A percentile compares a stretch with the other conserved stretches of the same genome.
Conservation (phyloP, 345 rosid genomes). For the Brassica juncea region DNA sequence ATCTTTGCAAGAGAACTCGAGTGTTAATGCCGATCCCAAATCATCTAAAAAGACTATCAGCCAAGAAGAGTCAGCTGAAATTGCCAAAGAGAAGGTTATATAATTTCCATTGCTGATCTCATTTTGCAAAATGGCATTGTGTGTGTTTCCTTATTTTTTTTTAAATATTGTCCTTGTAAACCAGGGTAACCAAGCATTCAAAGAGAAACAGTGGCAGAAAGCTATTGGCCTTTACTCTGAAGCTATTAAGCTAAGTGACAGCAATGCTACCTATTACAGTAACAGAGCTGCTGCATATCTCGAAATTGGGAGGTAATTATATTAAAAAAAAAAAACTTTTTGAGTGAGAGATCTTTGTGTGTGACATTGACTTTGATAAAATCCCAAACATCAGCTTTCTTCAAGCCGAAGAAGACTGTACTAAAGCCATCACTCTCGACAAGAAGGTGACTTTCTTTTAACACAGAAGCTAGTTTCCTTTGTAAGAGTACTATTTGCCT, state of each 20-base stretch:
- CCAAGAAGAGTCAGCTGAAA: constrained; percentile 67
- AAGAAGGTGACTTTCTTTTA: neutral
- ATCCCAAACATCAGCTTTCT: neutral
- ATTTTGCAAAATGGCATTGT: neutral
- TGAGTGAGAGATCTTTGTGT: neutral
- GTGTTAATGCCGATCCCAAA: constrained; percentile 53
- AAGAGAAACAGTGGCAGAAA: constrained; percentile 82
- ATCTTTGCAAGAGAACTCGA: constrained; percentile 69
- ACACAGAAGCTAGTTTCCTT: neutral
- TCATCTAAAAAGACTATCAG: constrained; percentile 40
- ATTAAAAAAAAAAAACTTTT: no score
- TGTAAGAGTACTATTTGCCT: neutral
- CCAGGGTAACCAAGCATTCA: constrained; percentile 94
- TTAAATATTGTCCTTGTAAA: neutral
- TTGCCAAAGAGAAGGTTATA: constrained; percentile 78
- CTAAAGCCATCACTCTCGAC: neutral
- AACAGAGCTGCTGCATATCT: constrained; percentile 98
- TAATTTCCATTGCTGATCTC: neutral
- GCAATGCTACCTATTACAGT: constrained; percentile 81
- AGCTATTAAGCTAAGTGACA: constrained; percentile 77
- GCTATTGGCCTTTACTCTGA: constrained; percentile 78
- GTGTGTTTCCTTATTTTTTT: no score
- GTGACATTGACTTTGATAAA: neutral
- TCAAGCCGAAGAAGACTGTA: constrained; percentile 3
- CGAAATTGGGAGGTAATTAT: constrained; percentile 33